Evolutionary conservation across 2,329 filamentous ascomycete genomes (phyloP), one percentile per base, ranked within the genome.

Genomic region (Catunica adiposa): DNA sequence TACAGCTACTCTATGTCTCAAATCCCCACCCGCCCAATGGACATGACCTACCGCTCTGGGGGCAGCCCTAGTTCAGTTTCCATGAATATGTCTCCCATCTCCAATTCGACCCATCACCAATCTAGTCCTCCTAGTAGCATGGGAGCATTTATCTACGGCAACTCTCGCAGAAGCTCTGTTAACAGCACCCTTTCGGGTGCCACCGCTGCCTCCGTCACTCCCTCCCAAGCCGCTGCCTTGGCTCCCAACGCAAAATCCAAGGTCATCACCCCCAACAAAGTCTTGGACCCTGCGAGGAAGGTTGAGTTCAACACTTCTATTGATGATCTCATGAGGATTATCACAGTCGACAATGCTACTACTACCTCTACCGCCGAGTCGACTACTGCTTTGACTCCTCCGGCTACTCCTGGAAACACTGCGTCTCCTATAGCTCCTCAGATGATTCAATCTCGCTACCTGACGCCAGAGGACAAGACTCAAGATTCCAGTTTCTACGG

Each of bases 301-400:
- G 70, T 79, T 40, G 75, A 78, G 59, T 90, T 89, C 65, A 76
- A 79, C n/a, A 95, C 89, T 0, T 80, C 87, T 58, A 82, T 96
- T 38, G 89, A 96, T 65, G 82, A 81, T 44, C 70, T 97, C 44
- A 94, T 96, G 88, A 88, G 84, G 67, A 80, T 84, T 0, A 90
- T 96, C 48, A 89, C 95, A 66, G 72, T 84, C 63, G 68, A 74
- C 22, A 70, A 73, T 14, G 66, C 67, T 17, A 1, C 55, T 58
- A 1, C 55, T 62, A 6, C 61, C 60, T 15, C 14, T 3, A 22
- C 17, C 38, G 17, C 15, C 4, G 11, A 23, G 29, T 23, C 34
- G 7, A 8, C 22, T 22, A 6, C 46, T 22, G 20, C 25, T 26
- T 22, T 15, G 22, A n/a, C n/a, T 17, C 17, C 48, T n/a, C 31